Evolutionary conservation across 306 rosid species (phyloP).

Genomic region (Dryas octopetala): DNA sequence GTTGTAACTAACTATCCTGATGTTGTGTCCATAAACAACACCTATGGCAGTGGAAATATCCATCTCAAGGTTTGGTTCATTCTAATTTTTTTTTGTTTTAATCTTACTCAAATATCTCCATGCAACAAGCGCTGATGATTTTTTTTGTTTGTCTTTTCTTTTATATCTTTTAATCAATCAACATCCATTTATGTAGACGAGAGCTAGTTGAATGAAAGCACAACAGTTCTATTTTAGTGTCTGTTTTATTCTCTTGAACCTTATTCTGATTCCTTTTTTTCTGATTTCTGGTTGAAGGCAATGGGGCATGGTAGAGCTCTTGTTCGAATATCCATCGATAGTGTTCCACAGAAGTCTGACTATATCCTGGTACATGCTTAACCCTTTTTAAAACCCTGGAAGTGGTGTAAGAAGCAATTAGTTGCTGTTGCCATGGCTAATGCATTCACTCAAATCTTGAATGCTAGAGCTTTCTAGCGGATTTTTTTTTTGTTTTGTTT

Average conservation of each 20-base stretch:
- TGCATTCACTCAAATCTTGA: neutral
- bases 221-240: neutral
- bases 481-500: neutral
- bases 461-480: neutral
- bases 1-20: slow-evolving; percentile 73
- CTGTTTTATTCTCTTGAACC: slow-evolving; percentile 8
- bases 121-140: slow-evolving; percentile 9
- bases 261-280: slow-evolving; percentile 27
- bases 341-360: slow-evolving; percentile 68
- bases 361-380: slow-evolving; percentile 63
- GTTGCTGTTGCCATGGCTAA: neutral
- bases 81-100: neutral
- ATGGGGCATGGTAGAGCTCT: slow-evolving; percentile 80
- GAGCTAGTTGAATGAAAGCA: slow-evolving; percentile 8
- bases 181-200: neutral
- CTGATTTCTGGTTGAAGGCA: slow-evolving; percentile 58
- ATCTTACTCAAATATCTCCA: neutral
- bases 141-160: neutral
- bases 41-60: slow-evolving; percentile 50
- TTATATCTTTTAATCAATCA: neutral
- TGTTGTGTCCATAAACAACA: slow-evolving; percentile 57
- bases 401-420: slow-evolving; percentile 1
- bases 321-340: slow-evolving; percentile 60
- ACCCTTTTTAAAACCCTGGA: slow-evolving; percentile 11
- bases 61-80: slow-evolving; percentile 60